These are phyloP conservation scores for Graphium sp. DNA, from an alignment of 2,329 filamentous ascomycete genomes.

Conservation along the genomic window DNA sequence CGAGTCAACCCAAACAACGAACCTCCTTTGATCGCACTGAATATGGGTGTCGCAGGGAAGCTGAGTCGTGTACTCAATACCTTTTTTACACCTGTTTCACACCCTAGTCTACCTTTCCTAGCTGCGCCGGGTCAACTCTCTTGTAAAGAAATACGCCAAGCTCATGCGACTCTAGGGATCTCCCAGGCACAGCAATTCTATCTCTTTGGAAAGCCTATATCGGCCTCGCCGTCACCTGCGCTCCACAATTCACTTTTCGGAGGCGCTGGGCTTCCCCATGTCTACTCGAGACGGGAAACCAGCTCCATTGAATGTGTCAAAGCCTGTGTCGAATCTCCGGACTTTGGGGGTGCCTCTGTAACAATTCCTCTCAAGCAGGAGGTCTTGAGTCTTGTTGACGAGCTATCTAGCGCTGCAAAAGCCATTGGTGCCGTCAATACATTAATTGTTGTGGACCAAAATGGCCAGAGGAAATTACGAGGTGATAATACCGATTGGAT, in stretches of 20 bases:
- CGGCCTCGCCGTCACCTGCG: constrained; percentile 67
- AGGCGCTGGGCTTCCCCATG: constrained; percentile 63
- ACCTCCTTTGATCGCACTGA: constrained; percentile 82
- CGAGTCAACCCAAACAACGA: constrained; percentile 58
- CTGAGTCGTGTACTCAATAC: constrained; percentile 78
- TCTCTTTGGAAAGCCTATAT: constrained; percentile 75
- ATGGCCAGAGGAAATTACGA: constrained; percentile 37
- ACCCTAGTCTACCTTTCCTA: constrained; percentile 76
- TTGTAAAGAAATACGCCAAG: constrained; percentile 70
- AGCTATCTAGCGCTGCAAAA: constrained; percentile 60
- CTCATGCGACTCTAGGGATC: constrained; percentile 62
- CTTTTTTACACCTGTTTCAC: constrained; percentile 90
- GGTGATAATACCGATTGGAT: constrained; percentile 95
- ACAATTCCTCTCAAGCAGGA: constrained; percentile 92
- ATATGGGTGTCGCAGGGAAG: constrained; percentile 82
- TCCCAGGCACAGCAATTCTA: constrained; percentile 64
- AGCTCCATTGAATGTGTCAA: constrained; percentile 42
- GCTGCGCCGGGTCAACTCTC: constrained; percentile 90
- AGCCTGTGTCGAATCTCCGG: constrained; percentile 46
- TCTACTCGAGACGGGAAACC: constrained; percentile 66
- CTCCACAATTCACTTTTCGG: constrained; percentile 79
- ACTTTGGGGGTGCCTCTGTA: constrained; percentile 87
- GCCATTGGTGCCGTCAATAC: constrained; percentile 92
- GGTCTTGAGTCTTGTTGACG: constrained; percentile 66
- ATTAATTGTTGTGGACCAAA: constrained; percentile 39